Conservation (phyloP, 2,329 filamentous ascomycete species). For the Fusarium nelsonii region DNA sequence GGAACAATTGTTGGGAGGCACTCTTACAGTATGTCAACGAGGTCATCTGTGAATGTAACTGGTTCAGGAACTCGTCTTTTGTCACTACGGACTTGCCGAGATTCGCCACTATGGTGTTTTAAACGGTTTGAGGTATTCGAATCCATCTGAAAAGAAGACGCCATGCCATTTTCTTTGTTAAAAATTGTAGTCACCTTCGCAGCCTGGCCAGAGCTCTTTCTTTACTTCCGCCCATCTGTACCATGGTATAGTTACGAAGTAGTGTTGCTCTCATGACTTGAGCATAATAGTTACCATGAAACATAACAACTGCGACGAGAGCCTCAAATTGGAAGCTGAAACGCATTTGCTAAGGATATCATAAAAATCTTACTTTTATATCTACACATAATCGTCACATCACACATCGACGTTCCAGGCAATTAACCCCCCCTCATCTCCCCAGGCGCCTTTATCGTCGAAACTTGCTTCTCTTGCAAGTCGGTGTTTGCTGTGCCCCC, state of each 20-base stretch:
- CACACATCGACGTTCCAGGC: slow-evolving; percentile 2
- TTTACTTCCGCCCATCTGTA: background rate
- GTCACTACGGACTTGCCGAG: background rate
- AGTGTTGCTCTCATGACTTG: background rate
- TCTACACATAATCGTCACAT: slow-evolving; percentile 38
- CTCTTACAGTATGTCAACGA: background rate
- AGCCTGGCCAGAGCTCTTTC: background rate
- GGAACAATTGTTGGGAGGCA: background rate
- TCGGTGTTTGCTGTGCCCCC: slow-evolving; percentile 31
- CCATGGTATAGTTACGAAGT: background rate
- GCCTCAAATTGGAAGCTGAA: background rate
- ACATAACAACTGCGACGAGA: background rate
- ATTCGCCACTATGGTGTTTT: background rate
- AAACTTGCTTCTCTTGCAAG: slow-evolving; percentile 26
- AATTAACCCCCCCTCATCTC: slow-evolving; percentile 5
- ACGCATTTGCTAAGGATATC: background rate
- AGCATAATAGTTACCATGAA: background rate
- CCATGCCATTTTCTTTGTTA: slow-evolving; percentile 22
- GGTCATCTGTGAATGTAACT: background rate
- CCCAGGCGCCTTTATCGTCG: slow-evolving; percentile 17
- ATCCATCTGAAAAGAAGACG: background rate
- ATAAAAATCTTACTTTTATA: slow-evolving; percentile 27
- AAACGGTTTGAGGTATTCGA: background rate
- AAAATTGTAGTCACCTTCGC: background rate
- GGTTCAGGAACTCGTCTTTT: background rate